A percentile compares a stretch with the other conserved stretches of the same genome.
Conservation (phyloP, 768 basidiomycete genomes). For the Hericium erinaceus region DNA sequence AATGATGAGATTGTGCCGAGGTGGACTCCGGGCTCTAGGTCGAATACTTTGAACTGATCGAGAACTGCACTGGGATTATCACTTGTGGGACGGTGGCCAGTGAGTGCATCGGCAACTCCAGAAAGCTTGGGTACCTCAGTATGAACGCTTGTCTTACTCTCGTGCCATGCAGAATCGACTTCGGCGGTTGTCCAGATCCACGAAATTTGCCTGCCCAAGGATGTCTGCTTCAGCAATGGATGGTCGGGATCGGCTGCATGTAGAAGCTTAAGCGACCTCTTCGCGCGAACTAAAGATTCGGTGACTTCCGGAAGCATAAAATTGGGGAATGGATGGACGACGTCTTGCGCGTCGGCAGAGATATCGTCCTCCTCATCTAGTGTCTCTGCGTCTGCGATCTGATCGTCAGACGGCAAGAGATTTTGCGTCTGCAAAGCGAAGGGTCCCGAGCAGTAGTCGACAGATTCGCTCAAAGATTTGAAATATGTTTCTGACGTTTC, state of each 20-base stretch:
- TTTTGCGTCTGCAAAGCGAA: background rate
- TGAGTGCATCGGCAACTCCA: too few species aligned
- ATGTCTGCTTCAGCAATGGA: conserved; percentile 32
- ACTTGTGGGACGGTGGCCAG: background rate
- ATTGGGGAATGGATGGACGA: conserved; percentile 37
- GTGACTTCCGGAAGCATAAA: conserved; percentile 51
- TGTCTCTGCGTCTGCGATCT: conserved; percentile 29
- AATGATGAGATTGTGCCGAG: conserved; percentile 18
- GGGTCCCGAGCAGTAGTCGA: conserved; percentile 35
- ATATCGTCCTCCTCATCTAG: conserved; percentile 28
- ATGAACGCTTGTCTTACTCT: background rate
- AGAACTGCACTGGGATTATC: background rate
- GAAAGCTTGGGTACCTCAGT: background rate
- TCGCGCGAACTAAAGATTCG: conserved; percentile 50
- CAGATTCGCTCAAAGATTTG: conserved; percentile 42
- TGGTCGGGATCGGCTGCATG: conserved; percentile 58
- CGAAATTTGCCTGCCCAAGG: conserved; percentile 21
- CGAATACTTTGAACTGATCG: conserved; percentile 45
- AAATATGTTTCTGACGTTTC: conserved; percentile 56
- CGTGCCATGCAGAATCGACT: conserved; percentile 39
- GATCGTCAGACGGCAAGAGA: background rate
- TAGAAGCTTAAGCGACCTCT: conserved; percentile 59
- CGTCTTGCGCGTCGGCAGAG: conserved; percentile 24
- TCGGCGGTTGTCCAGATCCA: conserved; percentile 62
- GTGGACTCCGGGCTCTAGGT: conserved; percentile 52